Evolutionary conservation across 441 rosid genomes (phyloP), one percentile per base, ranked within the genome.

Genomic region (Melastoma candidum): DNA sequence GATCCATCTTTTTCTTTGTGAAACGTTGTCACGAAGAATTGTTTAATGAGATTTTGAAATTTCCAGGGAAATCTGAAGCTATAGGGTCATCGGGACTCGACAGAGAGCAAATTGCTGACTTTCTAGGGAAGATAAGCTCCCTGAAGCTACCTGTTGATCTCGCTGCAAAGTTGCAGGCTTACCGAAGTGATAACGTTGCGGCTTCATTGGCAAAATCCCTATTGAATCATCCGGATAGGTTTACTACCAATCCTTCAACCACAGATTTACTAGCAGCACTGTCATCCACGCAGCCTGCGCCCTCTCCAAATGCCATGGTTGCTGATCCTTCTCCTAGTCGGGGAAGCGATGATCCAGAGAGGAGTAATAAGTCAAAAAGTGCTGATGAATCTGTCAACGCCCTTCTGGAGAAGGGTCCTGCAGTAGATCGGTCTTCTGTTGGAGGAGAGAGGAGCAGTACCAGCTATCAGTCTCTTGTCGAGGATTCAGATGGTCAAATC

Each of bases 51-150:
- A 11, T 12, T 51, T 50, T 25, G 26, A 17, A 14, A 4, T 11
- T 41, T 47, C 29, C 66, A 88, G 96, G 92, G 47, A 83, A 70
- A 67, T 68, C 47, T 45, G 92, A 71, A 47, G 48, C 50, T 57
- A 68, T 43, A 47, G 61, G 66, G 57, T 47, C 68, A 59, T 54
- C 70, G 1, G 71, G 72, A 54, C 85, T 87, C 5, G 76, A 78
- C 50, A 82, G 65, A 64, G 97, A 82, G 27, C 85, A 82, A 62
- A 81, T 89, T 54, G 52, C 78, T 61, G 83, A 80, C 65, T 82
- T 89, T 64, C 86, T 89, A 58, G 70, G 68, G 71, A 85, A 82
- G 76, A 83, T 89, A 51, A 85, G 85, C 63, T 76, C 93, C 17
- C 71, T 86, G 61, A 87, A 86, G 56, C 72, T 82, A 68, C 88